Evolutionary conservation across 2,329 filamentous ascomycete genomes (phyloP).

Genomic region (Aspergillus piperis): DNA sequence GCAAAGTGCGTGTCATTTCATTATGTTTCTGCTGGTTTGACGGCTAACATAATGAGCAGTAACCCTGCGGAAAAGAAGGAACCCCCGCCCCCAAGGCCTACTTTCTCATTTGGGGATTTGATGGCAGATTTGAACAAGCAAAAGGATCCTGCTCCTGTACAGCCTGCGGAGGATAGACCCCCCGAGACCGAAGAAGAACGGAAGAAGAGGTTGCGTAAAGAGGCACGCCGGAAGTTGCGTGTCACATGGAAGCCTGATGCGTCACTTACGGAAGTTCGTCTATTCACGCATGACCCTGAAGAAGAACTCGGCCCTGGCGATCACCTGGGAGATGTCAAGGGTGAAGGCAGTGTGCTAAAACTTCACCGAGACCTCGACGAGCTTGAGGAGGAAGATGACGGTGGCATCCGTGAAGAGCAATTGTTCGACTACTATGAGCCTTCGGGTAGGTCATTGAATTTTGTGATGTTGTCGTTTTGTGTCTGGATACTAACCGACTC

Average conservation of each 20-base stretch:
- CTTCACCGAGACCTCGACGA: slow-evolving; percentile 58
- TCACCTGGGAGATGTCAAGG: slow-evolving; percentile 60
- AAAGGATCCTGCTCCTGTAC: slow-evolving; percentile 55
- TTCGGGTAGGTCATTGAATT: slow-evolving; percentile 31
- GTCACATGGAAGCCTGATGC: slow-evolving; percentile 63
- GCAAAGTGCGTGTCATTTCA: slow-evolving; percentile 30
- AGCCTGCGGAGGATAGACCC: slow-evolving; percentile 54
- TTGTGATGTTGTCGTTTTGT: background rate
- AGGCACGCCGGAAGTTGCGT: slow-evolving; percentile 60
- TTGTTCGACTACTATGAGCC: slow-evolving; percentile 37
- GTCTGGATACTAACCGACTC: slow-evolving; percentile 13
- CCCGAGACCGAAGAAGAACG: slow-evolving; percentile 63
- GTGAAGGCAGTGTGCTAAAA: slow-evolving; percentile 55
- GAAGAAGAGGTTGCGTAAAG: slow-evolving; percentile 61
- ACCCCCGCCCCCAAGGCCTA: slow-evolving; percentile 38
- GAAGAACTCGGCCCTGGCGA: slow-evolving; percentile 62
- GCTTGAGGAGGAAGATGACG: slow-evolving; percentile 62
- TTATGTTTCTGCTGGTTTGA: too few species aligned
- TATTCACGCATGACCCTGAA: slow-evolving; percentile 64
- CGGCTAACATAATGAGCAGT: slow-evolving; percentile 28
- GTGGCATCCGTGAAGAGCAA: slow-evolving; percentile 45
- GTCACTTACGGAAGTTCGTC: slow-evolving; percentile 57
- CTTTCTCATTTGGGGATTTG: slow-evolving; percentile 52
- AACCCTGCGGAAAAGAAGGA: slow-evolving; percentile 40
- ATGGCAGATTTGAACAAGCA: slow-evolving; percentile 57